phyloP scores from a whole-genome alignment of 148 eudicot genomes.

The Chenopodium quinoa region DNA sequence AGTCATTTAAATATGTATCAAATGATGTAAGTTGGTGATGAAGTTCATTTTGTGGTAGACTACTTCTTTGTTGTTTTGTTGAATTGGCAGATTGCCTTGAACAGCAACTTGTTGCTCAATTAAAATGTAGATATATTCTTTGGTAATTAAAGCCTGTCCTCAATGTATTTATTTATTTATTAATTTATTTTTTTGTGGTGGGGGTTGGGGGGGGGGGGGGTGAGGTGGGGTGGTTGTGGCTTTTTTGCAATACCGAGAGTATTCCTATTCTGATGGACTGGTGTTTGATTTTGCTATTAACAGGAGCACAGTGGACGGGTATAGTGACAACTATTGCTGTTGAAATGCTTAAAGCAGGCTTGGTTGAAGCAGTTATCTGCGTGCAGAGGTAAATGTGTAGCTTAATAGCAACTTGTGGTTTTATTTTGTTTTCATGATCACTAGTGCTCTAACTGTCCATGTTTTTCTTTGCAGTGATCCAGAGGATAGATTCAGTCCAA shows the following conservation, averaged over 20 bases:
- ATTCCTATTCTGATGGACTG: neutral
- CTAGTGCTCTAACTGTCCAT: conserved; percentile 10
- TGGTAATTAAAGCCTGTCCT: no score
- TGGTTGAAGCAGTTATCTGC: conserved; percentile 94
- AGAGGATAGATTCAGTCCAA: conserved; percentile 77
- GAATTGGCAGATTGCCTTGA: neutral
- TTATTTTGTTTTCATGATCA: neutral
- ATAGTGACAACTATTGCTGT: conserved; percentile 96
- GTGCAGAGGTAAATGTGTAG: conserved; percentile 74
- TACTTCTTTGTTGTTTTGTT: neutral
- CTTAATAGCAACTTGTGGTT: neutral
- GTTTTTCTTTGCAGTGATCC: conserved; percentile 63
- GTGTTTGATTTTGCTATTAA: neutral
- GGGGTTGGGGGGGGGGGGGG: neutral
- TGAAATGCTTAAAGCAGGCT: conserved; percentile 88
- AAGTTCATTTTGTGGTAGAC: neutral
- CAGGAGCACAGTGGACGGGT: conserved; percentile 99
- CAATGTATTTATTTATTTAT: no score
- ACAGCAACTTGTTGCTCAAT: neutral
- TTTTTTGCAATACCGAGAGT: neutral
- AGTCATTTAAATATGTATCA: neutral
- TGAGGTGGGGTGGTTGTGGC: neutral
- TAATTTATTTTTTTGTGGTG: no score
- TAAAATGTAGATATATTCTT: no score
- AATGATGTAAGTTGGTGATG: neutral